Evolutionary conservation across 2,329 filamentous ascomycete species (phyloP), one percentile per base, ranked within the genome.

Genomic region (Graphilbum sp.): DNA sequence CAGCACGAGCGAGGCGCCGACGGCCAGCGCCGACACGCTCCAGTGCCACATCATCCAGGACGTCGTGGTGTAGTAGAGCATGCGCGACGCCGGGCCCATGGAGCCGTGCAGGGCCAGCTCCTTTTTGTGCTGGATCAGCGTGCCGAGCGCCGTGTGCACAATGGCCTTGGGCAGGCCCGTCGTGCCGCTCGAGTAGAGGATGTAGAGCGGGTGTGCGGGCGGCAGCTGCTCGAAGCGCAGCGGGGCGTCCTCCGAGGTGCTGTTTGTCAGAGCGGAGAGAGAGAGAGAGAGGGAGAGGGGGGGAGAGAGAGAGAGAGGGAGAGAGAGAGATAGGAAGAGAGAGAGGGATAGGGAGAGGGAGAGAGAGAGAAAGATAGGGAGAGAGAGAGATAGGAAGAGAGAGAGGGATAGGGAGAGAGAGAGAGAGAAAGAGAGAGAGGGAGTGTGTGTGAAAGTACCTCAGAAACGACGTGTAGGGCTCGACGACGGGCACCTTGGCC

Each of bases 41-140:
- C 88, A 96, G 55, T 96, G 88, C 86, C 87, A 95, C 88, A 96
- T 96, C 87, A 98, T 96, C 90, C 47, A 47, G 13, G 85, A 92
- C 11, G 80, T 86, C 4, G 87, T 95, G 1, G 86, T 94, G 61
- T 87, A 95, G 62, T 95, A 95, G 56, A 95, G 82, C 52, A 95
- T 67, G 17, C 79, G 71, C 32, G 86, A 83, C 2, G 66, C 62
- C 0, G 78, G 69, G 9, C 69, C 66, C 45, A 98, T 75, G 18
- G 86, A 85, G 54, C 81, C 83, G 54, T 96, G 88, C 3, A 96
- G 66, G 34, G 79, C 69, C 53, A 93, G 87, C 54, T 96, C 90
- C 55, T 98, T 98, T 60, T 96, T 96, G 62, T 96, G 90, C 55
- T 96, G 88, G 36, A 96, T 69, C 7, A 98, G 63, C 0, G 88